Base-by-base conservation (phyloP, 192 early-diverging fungal genomes). In the Mortierella hygrophila region DNA sequence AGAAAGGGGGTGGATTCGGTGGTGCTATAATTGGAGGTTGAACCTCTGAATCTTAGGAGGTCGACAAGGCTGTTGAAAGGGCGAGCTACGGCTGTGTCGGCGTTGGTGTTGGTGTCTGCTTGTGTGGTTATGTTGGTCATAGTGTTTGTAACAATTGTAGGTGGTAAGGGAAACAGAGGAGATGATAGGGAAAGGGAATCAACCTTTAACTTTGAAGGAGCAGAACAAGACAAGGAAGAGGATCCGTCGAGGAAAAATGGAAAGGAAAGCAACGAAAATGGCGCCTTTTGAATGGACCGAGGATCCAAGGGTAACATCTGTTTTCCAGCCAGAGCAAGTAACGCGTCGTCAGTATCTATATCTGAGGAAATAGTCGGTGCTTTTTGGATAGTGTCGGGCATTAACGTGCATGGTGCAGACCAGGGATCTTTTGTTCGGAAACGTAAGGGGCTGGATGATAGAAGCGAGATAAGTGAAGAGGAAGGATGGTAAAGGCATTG, bases 221-320 rank as follows among this genome's bases (percentile, higher is more conserved):
- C 7, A 49, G 15, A 49, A 29, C 1, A 63, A 29, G 57, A 11
- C 11, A 18, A 16, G 15, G 47, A 49, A 2, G 57, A 63, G 10
- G 57, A 11, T 63, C n/a, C 57, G 26, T 29, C 8, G 9, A 63
- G 26, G 57, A 32, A 29, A 63, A 63, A 3, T 0, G 6, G 57
- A 10, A 21, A 63, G 26, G 57, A 63, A 63, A 63, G n/a, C 57
- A 6, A 3, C 57, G 57, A 63, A 11, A 26, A 63, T 63, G 84
- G 73, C 15, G 81, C 68, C 65, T 82, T 84, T 32, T 86, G 87
- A 15, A 91, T 83, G 5, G 84, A 70, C 0, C 91, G 84, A 15
- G 89, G 87, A 74, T 92, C 88, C 20, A 93, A 88, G 3, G 92
- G 92, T 68, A 88, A 72, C 79, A 89, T 89, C 82, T 91, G 92